Conservation (phyloP, 768 basidiomycete genomes). For the Mycena rosella region DNA sequence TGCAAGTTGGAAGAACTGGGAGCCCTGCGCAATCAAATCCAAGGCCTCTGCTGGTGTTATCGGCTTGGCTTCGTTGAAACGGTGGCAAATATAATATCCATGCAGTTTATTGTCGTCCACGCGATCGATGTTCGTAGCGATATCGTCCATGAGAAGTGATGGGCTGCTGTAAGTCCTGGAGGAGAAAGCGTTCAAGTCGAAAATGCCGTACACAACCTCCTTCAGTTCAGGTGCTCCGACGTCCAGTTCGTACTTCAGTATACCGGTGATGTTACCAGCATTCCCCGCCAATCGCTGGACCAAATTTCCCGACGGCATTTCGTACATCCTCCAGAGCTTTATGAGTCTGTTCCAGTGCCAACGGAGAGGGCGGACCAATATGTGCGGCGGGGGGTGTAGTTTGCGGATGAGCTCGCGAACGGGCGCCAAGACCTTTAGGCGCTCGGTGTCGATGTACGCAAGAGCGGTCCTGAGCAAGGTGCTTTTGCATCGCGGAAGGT, state of each 20-base stretch:
- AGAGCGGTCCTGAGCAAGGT: neutral
- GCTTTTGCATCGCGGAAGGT: neutral
- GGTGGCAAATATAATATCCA: too few species aligned
- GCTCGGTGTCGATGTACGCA: neutral
- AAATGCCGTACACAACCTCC: neutral
- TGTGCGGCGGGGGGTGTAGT: neutral
- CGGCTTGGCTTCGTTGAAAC: neutral
- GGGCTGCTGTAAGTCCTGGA: too few species aligned
- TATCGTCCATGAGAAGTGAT: too few species aligned
- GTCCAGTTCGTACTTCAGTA: neutral
- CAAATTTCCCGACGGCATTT: neutral
- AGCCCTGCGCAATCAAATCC: neutral
- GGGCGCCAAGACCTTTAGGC: neutral
- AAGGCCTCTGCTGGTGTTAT: neutral
- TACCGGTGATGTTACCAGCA: neutral
- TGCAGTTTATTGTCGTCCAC: too few species aligned
- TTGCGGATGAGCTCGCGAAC: slow-evolving; percentile 2
- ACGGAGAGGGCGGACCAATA: neutral
- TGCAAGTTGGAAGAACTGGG: neutral
- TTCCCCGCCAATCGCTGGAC: neutral
- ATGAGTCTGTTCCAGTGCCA: neutral
- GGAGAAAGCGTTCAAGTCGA: neutral
- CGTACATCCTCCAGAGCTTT: neutral
- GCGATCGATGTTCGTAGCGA: too few species aligned
- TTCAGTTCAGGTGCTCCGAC: neutral